Conservation (phyloP, 2,329 filamentous ascomycete genomes). For the Penicillium sp. region DNA sequence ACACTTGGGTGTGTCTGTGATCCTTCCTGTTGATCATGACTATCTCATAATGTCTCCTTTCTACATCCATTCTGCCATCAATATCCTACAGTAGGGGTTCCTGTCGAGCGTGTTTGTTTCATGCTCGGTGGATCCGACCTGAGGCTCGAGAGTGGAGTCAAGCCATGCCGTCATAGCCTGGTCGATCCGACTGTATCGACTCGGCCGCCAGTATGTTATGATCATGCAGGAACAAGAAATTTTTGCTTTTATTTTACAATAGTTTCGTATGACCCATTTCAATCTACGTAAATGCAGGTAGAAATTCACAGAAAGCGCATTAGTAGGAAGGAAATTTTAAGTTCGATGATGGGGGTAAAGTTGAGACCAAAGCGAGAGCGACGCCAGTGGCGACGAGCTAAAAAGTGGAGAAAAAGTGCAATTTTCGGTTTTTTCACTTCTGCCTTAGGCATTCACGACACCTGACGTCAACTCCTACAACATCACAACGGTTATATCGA, state of each 20-base stretch:
- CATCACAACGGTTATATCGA: not conserved
- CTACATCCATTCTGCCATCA: too few species aligned
- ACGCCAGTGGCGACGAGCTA: not conserved
- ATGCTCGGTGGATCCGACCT: not conserved
- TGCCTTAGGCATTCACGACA: not conserved
- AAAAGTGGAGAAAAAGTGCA: not conserved
- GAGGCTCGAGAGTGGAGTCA: constrained; percentile 19
- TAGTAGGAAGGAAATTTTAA: not conserved
- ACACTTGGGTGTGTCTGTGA: not conserved
- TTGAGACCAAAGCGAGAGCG: not conserved
- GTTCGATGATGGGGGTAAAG: not conserved
- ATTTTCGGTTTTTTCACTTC: not conserved
- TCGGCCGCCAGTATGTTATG: not conserved
- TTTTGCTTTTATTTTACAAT: not conserved
- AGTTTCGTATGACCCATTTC: not conserved
- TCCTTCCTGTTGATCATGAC: not conserved
- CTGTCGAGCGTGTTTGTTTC: not conserved
- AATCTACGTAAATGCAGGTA: too few species aligned
- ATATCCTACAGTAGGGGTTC: not conserved
- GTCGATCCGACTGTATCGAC: constrained; percentile 17
- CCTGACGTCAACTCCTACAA: not conserved
- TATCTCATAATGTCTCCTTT: not conserved
- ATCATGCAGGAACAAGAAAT: constrained; percentile 1
- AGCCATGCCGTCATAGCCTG: constrained; percentile 21
- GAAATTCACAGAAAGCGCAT: too few species aligned